A percentile compares a stretch with the other conserved stretches of the same genome.
phyloP scores from a whole-genome alignment of 2,329 filamentous ascomycete genomes.

The Biscogniauxia mediterranea region DNA sequence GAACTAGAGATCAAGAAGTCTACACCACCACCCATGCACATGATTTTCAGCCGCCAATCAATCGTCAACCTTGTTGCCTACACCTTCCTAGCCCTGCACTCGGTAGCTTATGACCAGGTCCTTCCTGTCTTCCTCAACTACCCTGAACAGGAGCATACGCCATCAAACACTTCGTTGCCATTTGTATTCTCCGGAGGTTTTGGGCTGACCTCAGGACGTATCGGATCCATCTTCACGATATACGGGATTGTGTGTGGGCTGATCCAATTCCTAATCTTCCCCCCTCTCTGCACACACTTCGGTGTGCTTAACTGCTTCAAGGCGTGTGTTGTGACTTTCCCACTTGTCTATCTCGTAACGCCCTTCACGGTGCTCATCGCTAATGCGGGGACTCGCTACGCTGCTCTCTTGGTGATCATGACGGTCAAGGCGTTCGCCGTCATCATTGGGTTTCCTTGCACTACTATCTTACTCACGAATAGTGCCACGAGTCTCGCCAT shows the following conservation, averaged over 20 bases:
- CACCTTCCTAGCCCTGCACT: slow-evolving; percentile 77
- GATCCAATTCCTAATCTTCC: slow-evolving; percentile 85
- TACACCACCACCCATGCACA: slow-evolving; percentile 24
- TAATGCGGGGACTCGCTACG: slow-evolving; percentile 48
- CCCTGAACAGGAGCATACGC: slow-evolving; percentile 55
- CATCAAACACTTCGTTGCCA: slow-evolving; percentile 62
- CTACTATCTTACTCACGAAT: slow-evolving; percentile 88
- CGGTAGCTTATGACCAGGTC: slow-evolving; percentile 81
- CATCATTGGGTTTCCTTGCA: slow-evolving; percentile 86
- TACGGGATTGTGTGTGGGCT: slow-evolving; percentile 79
- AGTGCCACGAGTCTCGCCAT: slow-evolving; percentile 72
- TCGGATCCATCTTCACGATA: slow-evolving; percentile 81
- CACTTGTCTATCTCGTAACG: slow-evolving; percentile 74
- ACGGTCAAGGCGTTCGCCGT: slow-evolving; percentile 70
- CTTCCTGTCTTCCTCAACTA: slow-evolving; percentile 88
- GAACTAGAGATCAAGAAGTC: slow-evolving; percentile 21
- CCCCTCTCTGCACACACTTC: slow-evolving; percentile 66
- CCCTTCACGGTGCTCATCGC: slow-evolving; percentile 73
- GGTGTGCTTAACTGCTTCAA: slow-evolving; percentile 75
- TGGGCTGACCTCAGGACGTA: slow-evolving; percentile 67
- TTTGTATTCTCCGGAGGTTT: slow-evolving; percentile 84
- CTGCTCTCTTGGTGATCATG: slow-evolving; percentile 66
- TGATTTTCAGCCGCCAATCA: slow-evolving; percentile 71
- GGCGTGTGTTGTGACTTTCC: slow-evolving; percentile 63
- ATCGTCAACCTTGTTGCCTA: slow-evolving; percentile 75